Evolutionary conservation across 768 basidiomycete species (phyloP), one percentile per base, ranked within the genome.

Genomic region (Kwoniella dejecticola): DNA sequence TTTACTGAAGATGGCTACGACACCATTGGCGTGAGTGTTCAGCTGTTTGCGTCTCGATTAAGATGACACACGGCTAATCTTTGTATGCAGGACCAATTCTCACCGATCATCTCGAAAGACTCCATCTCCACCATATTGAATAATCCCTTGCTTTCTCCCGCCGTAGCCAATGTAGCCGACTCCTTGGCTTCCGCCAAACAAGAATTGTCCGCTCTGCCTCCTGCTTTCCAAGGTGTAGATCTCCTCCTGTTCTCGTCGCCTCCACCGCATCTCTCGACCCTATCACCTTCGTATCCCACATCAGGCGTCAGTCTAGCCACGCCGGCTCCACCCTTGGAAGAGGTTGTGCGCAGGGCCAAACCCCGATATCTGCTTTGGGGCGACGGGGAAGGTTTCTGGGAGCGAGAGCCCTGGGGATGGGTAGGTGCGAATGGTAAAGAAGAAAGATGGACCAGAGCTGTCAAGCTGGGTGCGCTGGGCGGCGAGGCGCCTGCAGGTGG

Each of bases 401-500:
- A 99, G 77, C 82, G 94, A 53, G 93, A 97, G 61, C 94, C 96
- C 0, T 95, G 88, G 74, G 77, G 84, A 3, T 97, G 93, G 93
- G 50, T 55, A 1, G 68, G 71, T 6, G 84, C 54, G n/a, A 82
- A 19, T 84, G 90, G 30, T 0, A 68, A 66, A 36, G 77, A 76
- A 21, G 77, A 77, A 47, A 66, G 75, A 80, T 89, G 40, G 70
- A 85, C 88, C 29, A 83, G 92, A 38, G 94, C 95, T 65, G 83
- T 99, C 44, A 88, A 89, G 62, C 82, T 99, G 7, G 96, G 92
- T 33, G 83, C 88, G n/a, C 90, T 97, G 75, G 92, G 91, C 17
- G 86, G 85, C 7, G 81, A 81, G 13, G 57, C 84, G 82, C 59
- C 73, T 40, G 75, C 82, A 10, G 71, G 81, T 1, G 79, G 82